Evolutionary conservation across 2,329 filamentous ascomycete species (phyloP).

Genomic region (Xylariomycetidae sp.): DNA sequence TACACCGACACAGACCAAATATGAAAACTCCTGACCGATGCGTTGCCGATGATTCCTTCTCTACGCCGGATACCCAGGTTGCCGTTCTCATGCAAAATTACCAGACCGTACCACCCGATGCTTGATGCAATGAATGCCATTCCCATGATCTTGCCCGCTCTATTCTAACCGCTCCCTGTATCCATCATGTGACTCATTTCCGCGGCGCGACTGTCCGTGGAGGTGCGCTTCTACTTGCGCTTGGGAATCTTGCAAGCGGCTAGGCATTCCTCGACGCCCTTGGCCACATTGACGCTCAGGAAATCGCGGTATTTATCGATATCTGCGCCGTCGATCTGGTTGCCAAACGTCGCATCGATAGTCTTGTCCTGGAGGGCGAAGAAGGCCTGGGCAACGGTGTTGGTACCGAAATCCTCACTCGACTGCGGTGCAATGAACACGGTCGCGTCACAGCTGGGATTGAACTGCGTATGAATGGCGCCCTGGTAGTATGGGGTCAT

Average conservation of each 20-base stretch:
- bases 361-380: conserved; percentile 33
- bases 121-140: too few relatives aligned
- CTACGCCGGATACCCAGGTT: too few relatives aligned
- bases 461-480: conserved; percentile 48
- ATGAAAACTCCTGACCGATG: too few relatives aligned
- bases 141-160: too few relatives aligned
- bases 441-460: conserved; percentile 47
- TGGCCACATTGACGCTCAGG: conserved; percentile 45
- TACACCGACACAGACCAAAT: too few relatives aligned
- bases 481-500: conserved; percentile 53
- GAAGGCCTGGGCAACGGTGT: conserved; percentile 12
- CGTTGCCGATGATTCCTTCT: too few relatives aligned
- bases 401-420: conserved; percentile 12
- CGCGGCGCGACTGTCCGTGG: too few relatives aligned
- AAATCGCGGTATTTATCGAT: conserved; percentile 31
- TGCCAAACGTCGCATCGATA: conserved; percentile 27
- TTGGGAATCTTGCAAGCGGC: conserved; percentile 36
- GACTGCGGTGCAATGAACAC: conserved; percentile 37
- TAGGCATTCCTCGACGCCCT: conserved; percentile 50
- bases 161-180: too few relatives aligned
- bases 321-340: conserved; percentile 28
- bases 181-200: too few relatives aligned
- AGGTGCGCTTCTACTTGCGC: conserved; percentile 11
- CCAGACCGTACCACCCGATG: too few relatives aligned
- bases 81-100: too few relatives aligned